Evolutionary conservation across 2,329 filamentous ascomycete species (phyloP).

Genomic region (Calonectria pseudoreteaudii): DNA sequence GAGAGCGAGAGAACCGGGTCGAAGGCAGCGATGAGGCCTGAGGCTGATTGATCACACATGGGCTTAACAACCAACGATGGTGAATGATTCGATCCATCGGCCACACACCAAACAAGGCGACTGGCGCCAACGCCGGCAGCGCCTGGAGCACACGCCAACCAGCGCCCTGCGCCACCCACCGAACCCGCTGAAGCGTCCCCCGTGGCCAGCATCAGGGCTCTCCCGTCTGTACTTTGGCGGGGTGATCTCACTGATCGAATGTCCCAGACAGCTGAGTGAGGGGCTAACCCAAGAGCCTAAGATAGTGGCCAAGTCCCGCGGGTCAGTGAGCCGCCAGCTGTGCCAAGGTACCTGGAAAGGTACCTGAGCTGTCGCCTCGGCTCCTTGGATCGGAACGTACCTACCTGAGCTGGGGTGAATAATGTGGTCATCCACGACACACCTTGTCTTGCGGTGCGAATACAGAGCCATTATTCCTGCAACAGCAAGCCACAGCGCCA

Average conservation of each 20-base stretch:
- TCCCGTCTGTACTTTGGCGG: slow-evolving; percentile 8
- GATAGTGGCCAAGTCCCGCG: not conserved
- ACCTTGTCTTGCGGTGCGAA: slow-evolving; percentile 15
- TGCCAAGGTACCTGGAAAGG: slow-evolving; percentile 1
- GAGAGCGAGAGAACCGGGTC: slow-evolving; percentile 24
- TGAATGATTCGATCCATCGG: slow-evolving; percentile 42
- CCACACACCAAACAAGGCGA: slow-evolving; percentile 25
- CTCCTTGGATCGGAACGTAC: slow-evolving; percentile 8
- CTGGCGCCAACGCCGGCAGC: slow-evolving; percentile 26
- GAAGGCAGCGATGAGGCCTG: slow-evolving; percentile 26
- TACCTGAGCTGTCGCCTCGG: slow-evolving; percentile 16
- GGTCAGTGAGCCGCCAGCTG: not conserved
- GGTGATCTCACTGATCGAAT: slow-evolving; percentile 19
- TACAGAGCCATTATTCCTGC: slow-evolving; percentile 20
- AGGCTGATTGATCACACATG: slow-evolving; percentile 35
- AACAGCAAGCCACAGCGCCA: slow-evolving; percentile 18
- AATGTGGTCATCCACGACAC: slow-evolving; percentile 23
- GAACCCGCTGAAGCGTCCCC: not conserved
- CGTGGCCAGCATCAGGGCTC: not conserved
- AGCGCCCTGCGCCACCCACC: slow-evolving; percentile 3
- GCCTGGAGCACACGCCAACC: slow-evolving; percentile 6
- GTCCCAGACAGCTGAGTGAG: not conserved
- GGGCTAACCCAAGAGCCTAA: not conserved
- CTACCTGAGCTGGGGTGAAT: not conserved
- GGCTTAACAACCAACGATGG: slow-evolving; percentile 38